A percentile compares a stretch with the other conserved stretches of the same genome.
Evolutionary conservation across 495 filamentous ascomycete species (phyloP).

Genomic region (Penicillium waksmanii): DNA sequence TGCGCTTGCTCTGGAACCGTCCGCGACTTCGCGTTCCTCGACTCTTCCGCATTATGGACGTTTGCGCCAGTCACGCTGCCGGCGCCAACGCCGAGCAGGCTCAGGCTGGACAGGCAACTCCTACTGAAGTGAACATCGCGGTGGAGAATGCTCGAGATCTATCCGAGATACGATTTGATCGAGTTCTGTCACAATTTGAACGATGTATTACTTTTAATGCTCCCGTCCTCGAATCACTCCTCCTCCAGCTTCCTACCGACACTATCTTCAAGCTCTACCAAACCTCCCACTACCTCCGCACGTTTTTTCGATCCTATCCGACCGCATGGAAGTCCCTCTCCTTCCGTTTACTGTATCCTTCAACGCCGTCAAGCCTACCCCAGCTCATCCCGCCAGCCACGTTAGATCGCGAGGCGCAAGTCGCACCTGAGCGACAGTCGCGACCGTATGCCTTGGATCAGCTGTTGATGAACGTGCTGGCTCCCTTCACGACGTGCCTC

Average conservation of each 20-base stretch:
- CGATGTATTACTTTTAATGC: slow-evolving; percentile 56
- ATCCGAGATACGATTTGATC: slow-evolving; percentile 31
- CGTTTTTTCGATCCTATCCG: slow-evolving; percentile 59
- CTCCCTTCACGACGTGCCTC: slow-evolving; percentile 59
- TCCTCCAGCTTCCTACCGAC: slow-evolving; percentile 60
- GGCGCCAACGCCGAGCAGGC: background rate
- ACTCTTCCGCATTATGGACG: slow-evolving; percentile 5
- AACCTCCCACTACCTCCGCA: slow-evolving; percentile 56
- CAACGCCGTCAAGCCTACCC: slow-evolving; percentile 38
- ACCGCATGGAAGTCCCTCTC: slow-evolving; percentile 65
- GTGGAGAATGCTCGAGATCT: slow-evolving; percentile 36
- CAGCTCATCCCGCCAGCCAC: slow-evolving; percentile 40
- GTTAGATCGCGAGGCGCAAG: slow-evolving; percentile 33
- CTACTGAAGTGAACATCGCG: background rate
- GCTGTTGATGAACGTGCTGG: slow-evolving; percentile 57
- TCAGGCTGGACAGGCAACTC: background rate
- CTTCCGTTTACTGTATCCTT: slow-evolving; percentile 57
- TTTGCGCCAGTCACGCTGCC: background rate
- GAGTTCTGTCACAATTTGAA: slow-evolving; percentile 54
- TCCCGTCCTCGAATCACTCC: slow-evolving; percentile 60
- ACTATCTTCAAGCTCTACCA: slow-evolving; percentile 61
- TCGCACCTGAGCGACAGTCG: slow-evolving; percentile 45
- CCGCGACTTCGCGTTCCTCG: slow-evolving; percentile 41
- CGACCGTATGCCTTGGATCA: slow-evolving; percentile 60
- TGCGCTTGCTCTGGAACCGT: slow-evolving; percentile 32